Evolutionary conservation across 2,329 filamentous ascomycete genomes (phyloP).

Genomic region (Sclerotinia glacialis): DNA sequence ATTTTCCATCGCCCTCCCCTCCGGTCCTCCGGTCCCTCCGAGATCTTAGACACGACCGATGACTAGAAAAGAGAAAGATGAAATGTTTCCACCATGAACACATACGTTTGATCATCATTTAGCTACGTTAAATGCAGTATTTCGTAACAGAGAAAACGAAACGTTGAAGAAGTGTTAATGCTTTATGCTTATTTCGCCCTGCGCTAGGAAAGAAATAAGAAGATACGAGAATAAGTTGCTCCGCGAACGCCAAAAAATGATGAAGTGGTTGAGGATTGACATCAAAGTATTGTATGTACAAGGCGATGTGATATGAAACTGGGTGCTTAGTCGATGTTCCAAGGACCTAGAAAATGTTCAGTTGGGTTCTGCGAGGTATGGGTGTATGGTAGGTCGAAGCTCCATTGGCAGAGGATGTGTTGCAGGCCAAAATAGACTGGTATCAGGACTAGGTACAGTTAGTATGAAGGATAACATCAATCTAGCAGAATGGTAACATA

Average conservation of each 20-base stretch:
- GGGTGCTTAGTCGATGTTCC: background rate
- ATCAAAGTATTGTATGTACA: conserved; percentile 18
- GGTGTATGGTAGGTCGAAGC: background rate
- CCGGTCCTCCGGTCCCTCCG: background rate
- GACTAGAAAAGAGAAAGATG: background rate
- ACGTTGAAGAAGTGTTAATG: conserved; percentile 1
- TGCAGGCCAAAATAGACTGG: background rate
- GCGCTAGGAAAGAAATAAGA: conserved; percentile 23
- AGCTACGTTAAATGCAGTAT: conserved; percentile 10
- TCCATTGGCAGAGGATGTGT: conserved; percentile 3
- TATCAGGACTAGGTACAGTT: conserved; percentile 3
- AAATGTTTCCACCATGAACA: background rate
- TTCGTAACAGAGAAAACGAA: conserved; percentile 6
- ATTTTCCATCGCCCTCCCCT: background rate
- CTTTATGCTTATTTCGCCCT: conserved; percentile 22
- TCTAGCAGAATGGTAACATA: conserved; percentile 5
- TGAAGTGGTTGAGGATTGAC: background rate
- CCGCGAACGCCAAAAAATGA: conserved; percentile 17
- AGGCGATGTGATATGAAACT: conserved; percentile 3
- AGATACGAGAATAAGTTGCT: conserved; percentile 4
- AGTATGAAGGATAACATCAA: background rate
- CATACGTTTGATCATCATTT: conserved; percentile 11
- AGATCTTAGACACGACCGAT: background rate
- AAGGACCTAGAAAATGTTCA: background rate
- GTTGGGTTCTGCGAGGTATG: background rate